Conservation (phyloP, 345 rosid genomes). For the Excoecaria agallocha region DNA sequence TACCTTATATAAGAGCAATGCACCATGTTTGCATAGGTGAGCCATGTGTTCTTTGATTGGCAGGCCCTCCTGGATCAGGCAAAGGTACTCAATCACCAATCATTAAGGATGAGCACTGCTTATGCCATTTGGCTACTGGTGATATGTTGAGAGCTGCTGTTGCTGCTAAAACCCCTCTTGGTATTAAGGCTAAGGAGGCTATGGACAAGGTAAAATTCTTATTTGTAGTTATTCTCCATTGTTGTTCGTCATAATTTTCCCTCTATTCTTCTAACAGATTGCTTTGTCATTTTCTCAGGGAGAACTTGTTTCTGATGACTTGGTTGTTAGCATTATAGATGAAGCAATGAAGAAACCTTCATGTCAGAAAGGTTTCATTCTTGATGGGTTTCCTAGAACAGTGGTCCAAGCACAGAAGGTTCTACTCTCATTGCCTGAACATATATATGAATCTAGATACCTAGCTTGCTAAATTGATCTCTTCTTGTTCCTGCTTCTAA, state of each 20-base stretch:
- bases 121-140: constrained; percentile 98
- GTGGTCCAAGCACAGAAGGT: constrained; percentile 92
- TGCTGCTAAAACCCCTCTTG: constrained; percentile 91
- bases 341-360: constrained; percentile 93
- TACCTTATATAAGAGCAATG: not conserved
- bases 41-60: not conserved
- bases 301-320: constrained; percentile 91
- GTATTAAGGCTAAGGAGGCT: constrained; percentile 91
- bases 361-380: constrained; percentile 91
- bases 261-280: constrained; percentile 12
- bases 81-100: constrained; percentile 97
- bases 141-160: constrained; percentile 99
- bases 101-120: constrained; percentile 87
- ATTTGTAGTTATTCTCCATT: not conserved
- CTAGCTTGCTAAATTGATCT: not conserved
- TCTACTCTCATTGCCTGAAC: not conserved
- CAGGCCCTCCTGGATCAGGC: constrained; percentile 99
- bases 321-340: constrained; percentile 90
- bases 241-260: constrained; percentile 1
- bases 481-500: constrained; percentile 13
- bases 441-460: not conserved
- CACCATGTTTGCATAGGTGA: not conserved
- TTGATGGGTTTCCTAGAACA: constrained; percentile 94
- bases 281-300: constrained; percentile 47
- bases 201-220: constrained; percentile 74